Conservation (phyloP, 23 red algal species). For the Gracilaria gracilis region DNA sequence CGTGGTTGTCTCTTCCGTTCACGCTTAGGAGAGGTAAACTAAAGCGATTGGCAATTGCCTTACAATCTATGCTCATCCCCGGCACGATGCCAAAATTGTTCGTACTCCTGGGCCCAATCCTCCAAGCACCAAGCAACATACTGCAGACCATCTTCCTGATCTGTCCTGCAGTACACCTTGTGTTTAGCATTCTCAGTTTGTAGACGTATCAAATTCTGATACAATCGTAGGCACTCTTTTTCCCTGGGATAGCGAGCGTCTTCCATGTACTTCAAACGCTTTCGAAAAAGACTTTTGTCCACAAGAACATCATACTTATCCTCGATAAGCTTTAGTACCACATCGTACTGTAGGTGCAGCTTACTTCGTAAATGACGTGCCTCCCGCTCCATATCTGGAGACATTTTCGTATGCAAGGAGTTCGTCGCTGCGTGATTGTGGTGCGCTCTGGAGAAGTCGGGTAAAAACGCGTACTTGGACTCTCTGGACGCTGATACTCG, state of each 20-base stretch:
- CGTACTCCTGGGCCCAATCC: constrained; percentile 13
- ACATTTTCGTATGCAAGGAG: not conserved
- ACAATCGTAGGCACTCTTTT: not conserved
- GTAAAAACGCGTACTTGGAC: no score
- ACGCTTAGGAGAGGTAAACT: not conserved
- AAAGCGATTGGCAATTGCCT: not conserved
- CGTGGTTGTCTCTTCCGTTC: constrained; percentile 9
- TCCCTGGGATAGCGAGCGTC: not conserved
- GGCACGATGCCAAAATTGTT: not conserved
- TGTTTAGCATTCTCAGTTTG: not conserved
- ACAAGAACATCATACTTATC: not conserved
- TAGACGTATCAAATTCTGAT: not conserved
- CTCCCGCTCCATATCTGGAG: not conserved
- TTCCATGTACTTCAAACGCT: not conserved
- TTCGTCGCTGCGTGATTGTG: no score
- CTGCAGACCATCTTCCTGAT: not conserved
- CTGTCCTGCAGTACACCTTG: not conserved
- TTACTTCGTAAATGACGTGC: not conserved
- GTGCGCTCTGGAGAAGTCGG: no score
- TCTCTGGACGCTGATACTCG: not conserved
- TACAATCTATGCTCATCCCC: not conserved
- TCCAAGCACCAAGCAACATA: not conserved
- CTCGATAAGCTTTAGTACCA: not conserved
- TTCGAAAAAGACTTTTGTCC: not conserved
- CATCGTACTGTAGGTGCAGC: not conserved